Evolutionary conservation across 345 rosid genomes (phyloP), one percentile per base, ranked within the genome.

Genomic region (Murraya paniculata): DNA sequence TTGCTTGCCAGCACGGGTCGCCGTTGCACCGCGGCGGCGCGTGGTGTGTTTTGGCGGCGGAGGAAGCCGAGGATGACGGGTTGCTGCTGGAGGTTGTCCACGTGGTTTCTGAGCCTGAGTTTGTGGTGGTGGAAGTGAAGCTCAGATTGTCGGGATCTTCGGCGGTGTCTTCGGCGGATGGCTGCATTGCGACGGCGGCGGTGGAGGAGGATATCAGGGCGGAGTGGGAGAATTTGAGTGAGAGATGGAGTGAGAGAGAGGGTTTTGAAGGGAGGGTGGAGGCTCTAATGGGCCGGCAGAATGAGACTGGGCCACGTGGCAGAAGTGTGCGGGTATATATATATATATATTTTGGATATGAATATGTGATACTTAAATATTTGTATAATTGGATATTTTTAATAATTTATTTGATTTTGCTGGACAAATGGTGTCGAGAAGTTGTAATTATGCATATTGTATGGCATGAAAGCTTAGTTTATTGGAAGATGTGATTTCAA

Each of bases 1-100:
- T 87, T 48, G 85, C 92, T 5, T 81, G 85, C 97, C 93, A 87
- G 61, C 90, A 81, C 0, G 85, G 76, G 76, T 92, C 94, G 73
- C 91, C 94, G 19, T 41, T 58, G 35, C 89, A 82, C n/a, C 85
- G 80, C 18, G 81, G 92, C 14, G 82, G 92, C 68, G 85, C 82
- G 70, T 81, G 86, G 77, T 56, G 82, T 80, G 78, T 69, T 68
- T 83, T 88, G 61, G 69, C 58, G 35, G 84, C 53, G 11, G 79
- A 86, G 73, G 76, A 72, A 25, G 50, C 3, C 18, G 85, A 65
- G 13, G 78, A 71, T 27, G 86, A 60, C 9, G 28, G 28, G 22
- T 39, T 41, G 50, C 77, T 79, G 5, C 75, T 77, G 5, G 90
- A 80, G 84, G 79, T 36, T 3, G 78, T 68, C 68, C 80, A 68